phyloP scores from a whole-genome alignment of 2,329 filamentous ascomycete species.

The Daldinia sp. region DNA sequence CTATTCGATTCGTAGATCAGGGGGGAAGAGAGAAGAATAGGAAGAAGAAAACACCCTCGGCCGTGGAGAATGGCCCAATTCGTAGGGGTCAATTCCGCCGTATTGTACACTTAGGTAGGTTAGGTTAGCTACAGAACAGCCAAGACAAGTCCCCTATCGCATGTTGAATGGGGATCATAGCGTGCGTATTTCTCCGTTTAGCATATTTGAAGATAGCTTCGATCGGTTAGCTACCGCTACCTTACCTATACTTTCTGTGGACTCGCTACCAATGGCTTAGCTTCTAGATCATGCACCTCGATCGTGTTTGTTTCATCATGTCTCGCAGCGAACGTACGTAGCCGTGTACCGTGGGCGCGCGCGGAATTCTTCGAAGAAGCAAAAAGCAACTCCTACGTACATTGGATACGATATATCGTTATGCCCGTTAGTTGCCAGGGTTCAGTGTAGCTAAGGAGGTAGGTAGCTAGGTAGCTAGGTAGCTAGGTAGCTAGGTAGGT shows the following conservation, averaged over 20 bases:
- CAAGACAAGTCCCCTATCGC: neutral
- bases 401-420: too few relatives aligned
- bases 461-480: too few relatives aligned
- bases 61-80: neutral
- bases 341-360: too few relatives aligned
- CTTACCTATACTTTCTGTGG: too few relatives aligned
- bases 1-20: constrained; percentile 22
- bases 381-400: neutral
- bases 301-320: constrained; percentile 16
- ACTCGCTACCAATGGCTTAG: neutral
- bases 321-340: constrained; percentile 10
- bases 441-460: neutral
- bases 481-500: too few relatives aligned
- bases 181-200: neutral
- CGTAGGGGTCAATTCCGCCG: neutral
- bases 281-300: neutral
- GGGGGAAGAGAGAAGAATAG: neutral
- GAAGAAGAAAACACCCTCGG: neutral
- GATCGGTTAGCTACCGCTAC: neutral
- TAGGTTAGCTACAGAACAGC: too few relatives aligned
- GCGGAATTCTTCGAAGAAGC: neutral
- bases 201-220: neutral
- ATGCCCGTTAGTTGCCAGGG: too few relatives aligned
- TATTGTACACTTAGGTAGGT: neutral
- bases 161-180: neutral